Base-by-base conservation (phyloP, 768 basidiomycete species). In the Pisolithus sp. region DNA sequence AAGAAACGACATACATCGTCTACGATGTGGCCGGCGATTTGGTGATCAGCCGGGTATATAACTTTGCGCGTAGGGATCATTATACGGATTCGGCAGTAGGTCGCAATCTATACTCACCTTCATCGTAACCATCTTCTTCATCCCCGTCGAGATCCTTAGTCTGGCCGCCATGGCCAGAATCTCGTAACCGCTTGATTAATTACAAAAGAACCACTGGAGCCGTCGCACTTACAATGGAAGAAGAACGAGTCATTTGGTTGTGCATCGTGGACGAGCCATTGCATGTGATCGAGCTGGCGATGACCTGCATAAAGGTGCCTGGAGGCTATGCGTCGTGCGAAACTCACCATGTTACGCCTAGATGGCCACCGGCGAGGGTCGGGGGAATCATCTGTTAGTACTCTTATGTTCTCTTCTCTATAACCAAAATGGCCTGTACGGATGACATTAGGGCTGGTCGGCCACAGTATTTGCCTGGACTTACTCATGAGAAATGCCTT, bases 151-250 rank as follows among this genome's bases (percentile, higher is more conserved):
- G 31, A 67, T 96, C 95, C 55, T 86, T 77, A 0, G 86, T 86
- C 69, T 93, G 93, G 13, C 92, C 93, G 36, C 95, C 95, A 57
- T 98, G 95, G 13, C 94, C 94, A 5, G 93, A 95, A 66, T 91
- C 89, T 89, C 44, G 40, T 40, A 20, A 26, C n/a, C 34, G 9
- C 46, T 34, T 30, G 15, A 41, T 34, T 38, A 20, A 23, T 13
- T 13, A 20, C 8, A 3, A 23, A 20, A 26, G 24, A 21, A n/a
- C 34, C 36, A n/a, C 31, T 24, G 42, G 12, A 24, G 42, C 10
- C 6, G 41, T 18, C 26, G 13, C 1, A 67, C 80, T 51, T 53
- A 87, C 89, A 94, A 57, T 93, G 93, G 76, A 94, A 89, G 74
- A 93, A 93, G 30, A 94, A 72, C 3, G 93, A 84, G 59, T 95